These are phyloP conservation scores for Puccinia horiana DNA, from an alignment of 1,284 basidiomycete species.

Conservation along the genomic window DNA sequence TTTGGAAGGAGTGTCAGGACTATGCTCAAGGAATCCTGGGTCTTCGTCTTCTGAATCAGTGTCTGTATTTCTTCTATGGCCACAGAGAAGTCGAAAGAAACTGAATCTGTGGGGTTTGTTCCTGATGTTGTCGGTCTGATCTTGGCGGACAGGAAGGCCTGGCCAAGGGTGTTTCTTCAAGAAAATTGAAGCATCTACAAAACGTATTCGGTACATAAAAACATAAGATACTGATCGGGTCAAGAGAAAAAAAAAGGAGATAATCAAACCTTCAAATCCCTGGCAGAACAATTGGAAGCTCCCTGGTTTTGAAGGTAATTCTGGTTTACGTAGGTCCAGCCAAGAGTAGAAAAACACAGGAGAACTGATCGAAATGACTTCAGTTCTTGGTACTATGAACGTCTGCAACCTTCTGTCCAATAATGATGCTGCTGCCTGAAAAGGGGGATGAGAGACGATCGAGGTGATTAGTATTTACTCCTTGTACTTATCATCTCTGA, in stretches of 20 bases:
- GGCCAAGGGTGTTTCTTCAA: conserved; percentile 83
- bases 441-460: not conserved
- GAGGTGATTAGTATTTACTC: not conserved
- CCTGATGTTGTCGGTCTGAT: conserved; percentile 65
- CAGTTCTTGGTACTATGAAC: conserved; percentile 80
- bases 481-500: not conserved
- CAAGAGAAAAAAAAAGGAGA: conserved; percentile 10
- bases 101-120: conserved; percentile 50
- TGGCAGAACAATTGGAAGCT: conserved; percentile 85
- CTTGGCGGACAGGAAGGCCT: conserved; percentile 76
- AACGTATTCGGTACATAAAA: not conserved
- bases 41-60: conserved; percentile 65
- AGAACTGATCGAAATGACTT: conserved; percentile 77
- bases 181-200: conserved; percentile 78
- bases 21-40: conserved; percentile 50
- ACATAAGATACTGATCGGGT: not conserved
- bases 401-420: conserved; percentile 74
- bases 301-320: conserved; percentile 78
- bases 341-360: conserved; percentile 87
- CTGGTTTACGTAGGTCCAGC: conserved; percentile 75
- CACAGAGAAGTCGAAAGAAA: conserved; percentile 66
- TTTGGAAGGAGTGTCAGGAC: conserved; percentile 11
- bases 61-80: conserved; percentile 72
- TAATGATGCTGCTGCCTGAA: conserved; percentile 79
- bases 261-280: conserved; percentile 70